phyloP scores from a whole-genome alignment of 2,329 filamentous ascomycete genomes.

The Zopfia rhizophila region DNA sequence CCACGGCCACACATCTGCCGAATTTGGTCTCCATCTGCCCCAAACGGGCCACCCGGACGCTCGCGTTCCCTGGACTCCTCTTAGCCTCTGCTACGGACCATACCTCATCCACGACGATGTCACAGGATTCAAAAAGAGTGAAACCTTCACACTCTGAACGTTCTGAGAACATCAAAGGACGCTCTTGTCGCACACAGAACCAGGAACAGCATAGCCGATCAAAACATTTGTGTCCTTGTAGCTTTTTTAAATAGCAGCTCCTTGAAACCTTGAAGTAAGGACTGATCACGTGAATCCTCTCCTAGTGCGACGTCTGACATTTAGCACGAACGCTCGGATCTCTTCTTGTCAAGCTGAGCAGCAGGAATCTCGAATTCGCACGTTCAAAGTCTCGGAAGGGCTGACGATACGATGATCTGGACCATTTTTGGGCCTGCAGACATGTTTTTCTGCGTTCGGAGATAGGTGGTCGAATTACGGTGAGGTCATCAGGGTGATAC shows the following conservation, averaged over 20 bases:
- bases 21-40: conserved; percentile 1
- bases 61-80: conserved; percentile 5
- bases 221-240: too few species aligned
- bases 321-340: too few species aligned
- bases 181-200: background rate
- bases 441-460: conserved; percentile 1
- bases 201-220: background rate
- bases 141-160: conserved; percentile 18
- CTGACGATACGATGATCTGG: conserved; percentile 12
- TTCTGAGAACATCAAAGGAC: conserved; percentile 9
- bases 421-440: conserved; percentile 21
- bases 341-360: too few species aligned
- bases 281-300: too few species aligned
- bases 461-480: conserved; percentile 1
- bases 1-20: conserved; percentile 3
- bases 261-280: too few species aligned
- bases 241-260: too few species aligned
- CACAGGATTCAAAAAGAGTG: conserved; percentile 18
- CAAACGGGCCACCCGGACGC: conserved; percentile 10
- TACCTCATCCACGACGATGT: conserved; percentile 21
- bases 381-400: too few species aligned
- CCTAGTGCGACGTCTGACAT: too few species aligned
- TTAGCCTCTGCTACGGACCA: conserved; percentile 12
- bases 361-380: too few species aligned
- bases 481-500: conserved; percentile 25